These are phyloP conservation scores for Saturnispora quitensis DNA, from an alignment of 805 yeast species.

Conservation along the genomic window DNA sequence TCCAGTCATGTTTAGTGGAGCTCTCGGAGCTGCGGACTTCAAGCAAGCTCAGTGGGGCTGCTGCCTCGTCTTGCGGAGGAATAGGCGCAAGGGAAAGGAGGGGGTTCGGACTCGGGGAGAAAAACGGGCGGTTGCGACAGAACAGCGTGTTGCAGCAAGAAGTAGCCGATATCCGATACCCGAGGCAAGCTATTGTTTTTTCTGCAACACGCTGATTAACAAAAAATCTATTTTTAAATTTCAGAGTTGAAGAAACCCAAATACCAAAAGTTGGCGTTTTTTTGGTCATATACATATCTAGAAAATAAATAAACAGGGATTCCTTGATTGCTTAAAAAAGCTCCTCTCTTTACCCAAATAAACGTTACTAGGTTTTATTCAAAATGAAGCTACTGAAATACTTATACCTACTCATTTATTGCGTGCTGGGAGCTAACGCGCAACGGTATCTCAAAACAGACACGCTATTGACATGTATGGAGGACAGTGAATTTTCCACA, in stretches of 20 bases:
- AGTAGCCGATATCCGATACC: background rate
- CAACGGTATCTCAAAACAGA: constrained; percentile 29
- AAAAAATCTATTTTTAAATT: background rate
- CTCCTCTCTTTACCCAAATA: background rate
- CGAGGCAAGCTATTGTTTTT: background rate
- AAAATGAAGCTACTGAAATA: background rate
- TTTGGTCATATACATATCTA: background rate
- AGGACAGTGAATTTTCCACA: constrained; percentile 77
- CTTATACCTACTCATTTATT: background rate
- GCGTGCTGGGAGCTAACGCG: constrained; percentile 17
- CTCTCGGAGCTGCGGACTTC: background rate
- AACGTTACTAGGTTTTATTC: background rate
- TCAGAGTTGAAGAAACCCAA: background rate
- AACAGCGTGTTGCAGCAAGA: background rate
- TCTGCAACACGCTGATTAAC: background rate
- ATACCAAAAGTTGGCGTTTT: background rate
- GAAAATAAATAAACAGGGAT: background rate
- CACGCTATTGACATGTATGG: constrained; percentile 88
- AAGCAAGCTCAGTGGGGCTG: background rate
- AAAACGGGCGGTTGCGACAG: background rate
- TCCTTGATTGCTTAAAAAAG: background rate
- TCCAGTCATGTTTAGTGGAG: background rate
- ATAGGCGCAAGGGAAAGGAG: background rate
- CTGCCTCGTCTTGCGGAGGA: background rate
- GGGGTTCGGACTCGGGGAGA: background rate